phyloP scores from a whole-genome alignment of 2,329 filamentous ascomycete species.

The Aulographum hederae region DNA sequence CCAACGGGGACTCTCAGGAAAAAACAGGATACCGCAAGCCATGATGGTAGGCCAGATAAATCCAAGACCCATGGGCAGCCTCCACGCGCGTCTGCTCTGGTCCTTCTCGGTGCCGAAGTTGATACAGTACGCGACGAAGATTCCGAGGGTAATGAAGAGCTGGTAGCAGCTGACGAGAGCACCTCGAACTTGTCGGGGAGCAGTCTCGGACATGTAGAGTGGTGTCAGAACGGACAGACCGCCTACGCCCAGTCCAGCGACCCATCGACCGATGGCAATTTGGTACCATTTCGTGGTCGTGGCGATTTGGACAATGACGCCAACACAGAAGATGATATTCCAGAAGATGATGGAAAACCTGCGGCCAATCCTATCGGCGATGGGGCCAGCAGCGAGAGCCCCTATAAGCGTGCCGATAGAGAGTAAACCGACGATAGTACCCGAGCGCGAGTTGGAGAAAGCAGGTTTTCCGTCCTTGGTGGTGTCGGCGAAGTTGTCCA shows the following conservation, averaged over 20 bases:
- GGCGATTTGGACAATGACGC: slow-evolving; percentile 25
- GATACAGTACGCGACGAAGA: slow-evolving; percentile 32
- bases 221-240: slow-evolving; percentile 28
- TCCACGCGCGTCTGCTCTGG: slow-evolving; percentile 35
- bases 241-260: slow-evolving; percentile 24
- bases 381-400: slow-evolving; percentile 23
- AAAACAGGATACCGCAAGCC: slow-evolving; percentile 32
- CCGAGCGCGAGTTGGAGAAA: slow-evolving; percentile 16
- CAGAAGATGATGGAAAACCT: slow-evolving; percentile 27
- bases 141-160: slow-evolving; percentile 51
- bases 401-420: slow-evolving; percentile 23
- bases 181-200: slow-evolving; percentile 45
- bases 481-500: slow-evolving; percentile 4
- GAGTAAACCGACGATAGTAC: slow-evolving; percentile 21
- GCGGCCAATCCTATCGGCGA: slow-evolving; percentile 34
- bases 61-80: slow-evolving; percentile 42
- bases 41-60: slow-evolving; percentile 38
- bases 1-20: slow-evolving; percentile 39
- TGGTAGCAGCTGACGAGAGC: slow-evolving; percentile 46
- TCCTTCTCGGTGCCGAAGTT: slow-evolving; percentile 41
- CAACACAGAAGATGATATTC: slow-evolving; percentile 24
- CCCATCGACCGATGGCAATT: slow-evolving; percentile 27
- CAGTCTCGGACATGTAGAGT: slow-evolving; percentile 50
- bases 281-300: slow-evolving; percentile 22
- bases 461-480: slow-evolving; percentile 1